A percentile compares a stretch with the other conserved stretches of the same genome.
Conservation (phyloP, 169 alveolate genomes). For the Plasmodium knowlesi region DNA sequence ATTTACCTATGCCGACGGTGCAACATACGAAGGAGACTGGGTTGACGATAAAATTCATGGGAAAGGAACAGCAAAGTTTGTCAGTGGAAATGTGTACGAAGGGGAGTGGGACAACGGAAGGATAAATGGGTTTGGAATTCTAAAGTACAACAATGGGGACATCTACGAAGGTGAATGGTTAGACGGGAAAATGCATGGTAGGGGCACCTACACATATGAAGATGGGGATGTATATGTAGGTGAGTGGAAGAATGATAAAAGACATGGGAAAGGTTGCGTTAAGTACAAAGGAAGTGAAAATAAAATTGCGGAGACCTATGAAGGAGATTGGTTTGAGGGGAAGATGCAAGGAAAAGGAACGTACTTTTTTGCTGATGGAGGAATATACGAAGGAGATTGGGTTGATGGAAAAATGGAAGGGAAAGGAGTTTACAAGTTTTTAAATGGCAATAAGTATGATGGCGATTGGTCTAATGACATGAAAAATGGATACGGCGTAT, state of each 20-base stretch:
- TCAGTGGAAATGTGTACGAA: constrained; percentile 91
- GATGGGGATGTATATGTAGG: constrained; percentile 96
- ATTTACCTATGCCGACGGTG: constrained; percentile 94
- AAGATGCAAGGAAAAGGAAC: constrained; percentile 95
- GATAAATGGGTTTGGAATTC: constrained; percentile 92
- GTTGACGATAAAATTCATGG: constrained; percentile 94
- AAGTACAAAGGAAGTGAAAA: constrained; percentile 86
- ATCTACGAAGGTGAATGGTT: constrained; percentile 96
- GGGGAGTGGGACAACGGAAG: constrained; percentile 94
- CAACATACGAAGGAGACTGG: constrained; percentile 96
- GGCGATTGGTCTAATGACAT: constrained; percentile 97
- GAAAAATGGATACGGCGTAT: constrained; percentile 93
- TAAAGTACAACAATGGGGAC: constrained; percentile 94
- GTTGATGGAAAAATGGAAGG: constrained; percentile 95
- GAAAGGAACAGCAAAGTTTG: constrained; percentile 92
- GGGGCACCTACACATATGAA: constrained; percentile 92
- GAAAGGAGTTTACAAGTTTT: constrained; percentile 92
- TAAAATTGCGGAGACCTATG: constrained; percentile 89
- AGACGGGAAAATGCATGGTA: constrained; percentile 95
- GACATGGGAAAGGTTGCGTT: constrained; percentile 95
- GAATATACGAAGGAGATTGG: constrained; percentile 97
- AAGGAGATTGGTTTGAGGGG: constrained; percentile 94
- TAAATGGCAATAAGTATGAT: constrained; percentile 93
- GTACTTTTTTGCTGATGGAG: constrained; percentile 94
- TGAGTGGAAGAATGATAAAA: constrained; percentile 94